Percentiles rank a stretch among this genome's conserved stretches.
phyloP scores from a whole-genome alignment of 768 basidiomycete species.

The Termitomyces sp. region DNA sequence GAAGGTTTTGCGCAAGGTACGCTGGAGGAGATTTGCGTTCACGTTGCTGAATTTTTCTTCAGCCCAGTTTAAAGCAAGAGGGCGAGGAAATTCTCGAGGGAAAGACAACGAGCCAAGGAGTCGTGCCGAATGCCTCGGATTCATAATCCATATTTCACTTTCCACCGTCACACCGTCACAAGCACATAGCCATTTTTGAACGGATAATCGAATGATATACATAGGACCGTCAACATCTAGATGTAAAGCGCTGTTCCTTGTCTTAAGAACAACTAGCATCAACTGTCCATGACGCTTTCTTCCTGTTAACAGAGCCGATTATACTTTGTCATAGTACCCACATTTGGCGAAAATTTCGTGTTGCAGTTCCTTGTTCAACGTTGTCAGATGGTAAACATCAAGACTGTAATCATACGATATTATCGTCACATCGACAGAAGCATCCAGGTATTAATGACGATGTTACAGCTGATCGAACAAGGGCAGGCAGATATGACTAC shows the following conservation, averaged over 20 bases:
- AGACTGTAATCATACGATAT: not conserved
- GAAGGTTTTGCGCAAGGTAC: constrained; percentile 31
- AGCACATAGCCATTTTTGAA: too few species aligned
- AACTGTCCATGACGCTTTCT: too few species aligned
- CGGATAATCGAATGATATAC: too few species aligned
- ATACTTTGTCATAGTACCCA: too few species aligned
- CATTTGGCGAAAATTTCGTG: too few species aligned
- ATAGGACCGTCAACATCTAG: too few species aligned
- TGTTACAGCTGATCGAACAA: not conserved
- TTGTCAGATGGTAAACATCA: too few species aligned
- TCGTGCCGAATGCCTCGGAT: not conserved
- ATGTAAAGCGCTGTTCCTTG: too few species aligned
- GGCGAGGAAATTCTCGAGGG: constrained; percentile 52
- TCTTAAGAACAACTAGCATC: too few species aligned
- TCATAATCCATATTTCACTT: too few species aligned
- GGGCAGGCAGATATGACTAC: not conserved
- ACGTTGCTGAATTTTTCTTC: not conserved
- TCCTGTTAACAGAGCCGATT: too few species aligned
- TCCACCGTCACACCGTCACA: too few species aligned
- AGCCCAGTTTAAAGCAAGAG: constrained; percentile 44
- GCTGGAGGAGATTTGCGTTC: not conserved
- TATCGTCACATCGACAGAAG: not conserved
- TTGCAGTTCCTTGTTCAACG: not conserved
- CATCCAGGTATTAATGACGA: not conserved
- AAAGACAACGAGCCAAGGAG: constrained; percentile 19